Base-by-base conservation (phyloP, 257 asterid species). In the Capsicum pubescens region DNA sequence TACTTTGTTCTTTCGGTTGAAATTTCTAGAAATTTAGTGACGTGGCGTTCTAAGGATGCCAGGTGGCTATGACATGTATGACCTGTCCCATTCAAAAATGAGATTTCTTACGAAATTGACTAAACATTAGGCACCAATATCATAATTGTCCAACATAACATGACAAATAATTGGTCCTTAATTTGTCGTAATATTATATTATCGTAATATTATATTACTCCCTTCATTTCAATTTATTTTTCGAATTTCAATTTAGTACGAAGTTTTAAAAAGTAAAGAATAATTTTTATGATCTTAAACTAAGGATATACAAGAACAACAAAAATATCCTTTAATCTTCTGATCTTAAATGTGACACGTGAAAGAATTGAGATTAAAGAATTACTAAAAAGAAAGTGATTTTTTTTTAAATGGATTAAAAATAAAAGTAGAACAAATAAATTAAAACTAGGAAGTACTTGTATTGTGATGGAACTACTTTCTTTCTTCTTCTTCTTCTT, bases 1-100 rank as follows among this genome's bases (percentile, higher is more conserved):
- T 21, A n/a, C 2, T 50, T 50, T 76, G 46, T 52, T 52, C 63
- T 8, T 76, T 52, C 26, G 26, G 3, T 76, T 15, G 64, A 76
- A 76, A 3, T 21, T 48, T 76, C 81, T 76, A 52, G 64, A 76
- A 76, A 12, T 14, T 74, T 50, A 21, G 26, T 76, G 61, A 76
- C 13, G 48, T 76, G 81, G 81, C 13, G 14, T 50, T 50, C 61
- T 74, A 6, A 74, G 13, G 13, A 52, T 50, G 81, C 61, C 63
- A 26, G 21, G 81, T 76, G 48, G 13, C 59, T 19, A 7, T 3
- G 63, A 14, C 81, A 50, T 26, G 32, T 26, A 26, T 26, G 32
- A 26, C 32, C 32, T 26, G 32, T 26, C 32, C 32, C 2, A 26
- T 1, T 26, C 32, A 26, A 36, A 56, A n/a, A 9, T 48, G 21